Base-by-base conservation (phyloP, 1,284 basidiomycete genomes). In the Ganoderma lingzhi region DNA sequence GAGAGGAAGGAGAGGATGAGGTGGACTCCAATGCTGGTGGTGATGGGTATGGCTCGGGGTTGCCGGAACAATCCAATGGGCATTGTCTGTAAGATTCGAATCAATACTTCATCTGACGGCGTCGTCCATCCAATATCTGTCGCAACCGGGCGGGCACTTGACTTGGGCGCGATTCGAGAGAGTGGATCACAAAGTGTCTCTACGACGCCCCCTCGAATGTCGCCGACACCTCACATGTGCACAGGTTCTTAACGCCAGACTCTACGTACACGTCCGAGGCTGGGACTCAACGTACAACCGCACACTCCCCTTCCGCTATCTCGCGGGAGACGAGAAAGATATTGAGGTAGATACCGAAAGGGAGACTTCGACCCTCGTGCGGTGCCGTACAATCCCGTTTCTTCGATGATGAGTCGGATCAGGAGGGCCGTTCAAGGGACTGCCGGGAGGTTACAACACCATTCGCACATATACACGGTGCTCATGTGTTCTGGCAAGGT, bases 1-100 rank as follows among this genome's bases (percentile, higher is more conserved):
- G 3, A 9, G 65, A 62, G 32, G 65, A 65, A 14, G 69, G n/a
- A 32, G 45, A 28, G 44, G 32, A 64, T 5, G 64, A 60, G 30
- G 10, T 17, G 53, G 28, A 37, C 28, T 19, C n/a, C 32, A 62
- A 42, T 41, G 2, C 9, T 12, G 44, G 28, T 17, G 62, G 2
- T 23, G 44, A 60, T 51, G 60, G 48, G 48, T 28, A 44, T 30
- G 30, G 15, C 53, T 28, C 17, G 39, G 61, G 32, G 10, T 19
- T 15, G 35, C 35, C 32, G 35, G 30, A 39, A n/a, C 8, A 39
- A 4, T 23, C 19, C 53, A 19, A 32, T 15, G 9, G 35, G 19
- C 19, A 23, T 59, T 59, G 35, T 35, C n/a, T 59, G 56, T 59
- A 39, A 19, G 35, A 39, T 59, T 19, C 14, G 28, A 35, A 6